Base-by-base conservation (phyloP, 148 eudicot genomes). In the Cornus florida region DNA sequence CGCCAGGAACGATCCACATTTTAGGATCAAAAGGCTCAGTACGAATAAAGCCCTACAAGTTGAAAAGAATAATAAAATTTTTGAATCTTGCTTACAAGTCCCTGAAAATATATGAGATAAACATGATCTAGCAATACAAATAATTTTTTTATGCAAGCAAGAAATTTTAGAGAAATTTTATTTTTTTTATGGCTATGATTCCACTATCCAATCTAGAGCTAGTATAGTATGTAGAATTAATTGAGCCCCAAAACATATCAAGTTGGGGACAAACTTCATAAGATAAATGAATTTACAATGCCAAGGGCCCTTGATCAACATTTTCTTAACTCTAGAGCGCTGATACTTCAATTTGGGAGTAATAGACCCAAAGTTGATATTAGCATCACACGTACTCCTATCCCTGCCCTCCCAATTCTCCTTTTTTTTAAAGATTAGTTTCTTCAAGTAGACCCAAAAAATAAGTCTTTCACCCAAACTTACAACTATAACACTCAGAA, bases 41-140 rank as follows among this genome's bases (percentile, higher is more conserved):
- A 32, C 91, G 97, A 43, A 96, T 90, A 70, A 96, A 96, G n/a
- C 99, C 99, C 99, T 96, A 78, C 73, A 85, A 48, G 35, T 73
- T 70, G 67, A 57, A 67, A 19, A 19, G 17, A 22, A 67, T 28
- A n/a, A 46, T 41, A 22, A 67, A 76, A 12, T 71, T 6, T 71
- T 2, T 8, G 2, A 60, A 65, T 13, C 57, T n/a, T 57, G 1
- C 19, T 12, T 57, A 57, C 11, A 57, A 62, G 19, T n/a, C 19
- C 20, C 24, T 62, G 66, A 62, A 60, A 20, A 13, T 16, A 57
- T 53, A n/a, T 62, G 6, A 62, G 5, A 62, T 2, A 19, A 62
- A n/a, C 23, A 3, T 6, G 19, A 6, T 17, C 23, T 19, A 2
- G 66, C 23, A n/a, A 57, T 1, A 17, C 24, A 62, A n/a, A n/a